These are phyloP conservation scores for Syncephalastrum monosporum DNA, from an alignment of 371 early-diverging fungal species.

Conservation along the genomic window DNA sequence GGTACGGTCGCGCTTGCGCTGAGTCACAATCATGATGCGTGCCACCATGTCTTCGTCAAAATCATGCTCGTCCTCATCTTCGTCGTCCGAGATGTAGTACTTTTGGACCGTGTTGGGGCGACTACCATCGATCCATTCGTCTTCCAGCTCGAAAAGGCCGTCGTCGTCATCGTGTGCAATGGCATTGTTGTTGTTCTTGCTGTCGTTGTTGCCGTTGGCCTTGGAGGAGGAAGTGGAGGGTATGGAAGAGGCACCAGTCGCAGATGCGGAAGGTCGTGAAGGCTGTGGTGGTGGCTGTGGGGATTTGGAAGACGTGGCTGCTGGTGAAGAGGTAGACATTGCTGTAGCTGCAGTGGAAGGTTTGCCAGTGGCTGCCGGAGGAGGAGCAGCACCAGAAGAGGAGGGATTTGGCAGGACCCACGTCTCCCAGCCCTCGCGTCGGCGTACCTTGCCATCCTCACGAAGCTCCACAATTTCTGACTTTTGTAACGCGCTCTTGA, in stretches of 20 bases:
- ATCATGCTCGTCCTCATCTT: conserved; percentile 64
- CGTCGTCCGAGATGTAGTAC: conserved; percentile 67
- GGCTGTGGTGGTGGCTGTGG: conserved; percentile 13
- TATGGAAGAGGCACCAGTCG: conserved; percentile 43
- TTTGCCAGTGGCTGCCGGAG: conserved; percentile 1
- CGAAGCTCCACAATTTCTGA: conserved; percentile 60
- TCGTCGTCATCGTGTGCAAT: conserved; percentile 54
- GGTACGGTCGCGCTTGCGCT: conserved; percentile 72
- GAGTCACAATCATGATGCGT: conserved; percentile 89
- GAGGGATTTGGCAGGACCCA: conserved; percentile 60
- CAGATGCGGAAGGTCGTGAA: conserved; percentile 31
- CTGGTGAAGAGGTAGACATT: conserved; percentile 4
- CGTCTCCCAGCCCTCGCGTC: conserved; percentile 72
- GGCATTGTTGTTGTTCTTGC: conserved; percentile 10
- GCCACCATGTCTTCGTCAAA: conserved; percentile 88
- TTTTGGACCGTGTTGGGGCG: conserved; percentile 61
- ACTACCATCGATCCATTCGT: conserved; percentile 53
- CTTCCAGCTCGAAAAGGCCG: conserved; percentile 78
- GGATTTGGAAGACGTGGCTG: conserved; percentile 27
- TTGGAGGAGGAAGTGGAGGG: conserved; percentile 23
- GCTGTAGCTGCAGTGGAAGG: conserved; percentile 1
- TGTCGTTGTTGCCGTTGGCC: conserved; percentile 10
- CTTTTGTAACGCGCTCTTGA: conserved; percentile 57
- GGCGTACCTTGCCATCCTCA: conserved; percentile 58
- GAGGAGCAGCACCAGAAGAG: conserved; percentile 9